Percentiles rank a stretch among this genome's conserved stretches.
Evolutionary conservation across 352 stramenopile genomes (phyloP).

Genomic region (Globisporangium sylvaticum): DNA sequence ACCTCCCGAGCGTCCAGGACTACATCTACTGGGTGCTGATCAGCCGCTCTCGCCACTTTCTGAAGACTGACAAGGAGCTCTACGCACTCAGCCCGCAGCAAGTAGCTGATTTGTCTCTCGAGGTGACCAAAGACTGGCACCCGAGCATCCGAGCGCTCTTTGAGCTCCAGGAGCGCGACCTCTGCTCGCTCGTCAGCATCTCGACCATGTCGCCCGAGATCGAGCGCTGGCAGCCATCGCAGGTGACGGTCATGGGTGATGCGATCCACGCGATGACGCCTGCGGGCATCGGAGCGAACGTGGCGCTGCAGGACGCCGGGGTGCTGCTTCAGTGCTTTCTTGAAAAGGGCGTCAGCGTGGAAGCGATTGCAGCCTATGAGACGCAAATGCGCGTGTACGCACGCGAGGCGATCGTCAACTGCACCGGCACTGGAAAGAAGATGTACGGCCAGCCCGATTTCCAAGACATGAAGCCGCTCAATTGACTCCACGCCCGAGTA

Average conservation of each 20-base stretch:
- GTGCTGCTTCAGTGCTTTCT: conserved; percentile 6
- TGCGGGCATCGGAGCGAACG: conserved; percentile 8
- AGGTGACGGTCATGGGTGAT: conserved; percentile 8
- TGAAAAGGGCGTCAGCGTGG: background rate
- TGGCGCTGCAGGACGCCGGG: conserved; percentile 6
- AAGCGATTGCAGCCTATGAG: conserved; percentile 4
- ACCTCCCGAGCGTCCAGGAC: conserved; percentile 2
- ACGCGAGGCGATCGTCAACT: background rate
- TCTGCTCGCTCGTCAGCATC: background rate
- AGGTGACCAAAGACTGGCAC: conserved; percentile 5
- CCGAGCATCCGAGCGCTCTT: conserved; percentile 10
- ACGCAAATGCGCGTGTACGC: conserved; percentile 6
- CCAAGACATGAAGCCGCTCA: conserved; percentile 7
- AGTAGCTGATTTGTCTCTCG: background rate
- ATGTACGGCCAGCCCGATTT: conserved; percentile 12
- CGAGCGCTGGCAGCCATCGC: background rate
- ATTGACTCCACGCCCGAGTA: background rate
- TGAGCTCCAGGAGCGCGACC: background rate
- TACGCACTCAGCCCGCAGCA: background rate
- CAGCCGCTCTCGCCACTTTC: background rate
- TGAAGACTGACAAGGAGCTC: background rate
- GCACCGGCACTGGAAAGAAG: conserved; percentile 2
- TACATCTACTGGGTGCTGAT: conserved; percentile 16
- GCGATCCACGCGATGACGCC: conserved; percentile 15
- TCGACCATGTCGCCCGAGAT: conserved; percentile 12